phyloP scores from a whole-genome alignment of 441 rosid species.

The Adansonia grandidieri region DNA sequence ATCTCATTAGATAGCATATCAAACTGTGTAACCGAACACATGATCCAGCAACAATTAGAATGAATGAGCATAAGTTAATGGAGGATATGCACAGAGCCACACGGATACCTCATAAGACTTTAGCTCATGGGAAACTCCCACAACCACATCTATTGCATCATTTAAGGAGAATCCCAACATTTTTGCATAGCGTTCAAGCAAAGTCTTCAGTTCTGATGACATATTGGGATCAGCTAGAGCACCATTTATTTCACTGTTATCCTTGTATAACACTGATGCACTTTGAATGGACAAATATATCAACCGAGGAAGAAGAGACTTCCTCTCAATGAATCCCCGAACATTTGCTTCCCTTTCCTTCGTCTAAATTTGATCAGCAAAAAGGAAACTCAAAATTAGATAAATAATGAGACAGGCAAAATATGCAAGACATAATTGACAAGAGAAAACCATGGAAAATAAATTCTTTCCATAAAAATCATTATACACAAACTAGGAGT shows the following conservation, averaged over 20 bases:
- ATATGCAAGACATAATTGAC: conserved; percentile 10
- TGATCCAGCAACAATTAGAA: background rate
- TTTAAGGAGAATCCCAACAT: conserved; percentile 72
- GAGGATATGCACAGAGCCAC: conserved; percentile 20
- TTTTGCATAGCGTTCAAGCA: conserved; percentile 80
- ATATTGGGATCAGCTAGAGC: conserved; percentile 53
- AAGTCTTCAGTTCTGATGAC: conserved; percentile 59
- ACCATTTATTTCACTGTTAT: conserved; percentile 63
- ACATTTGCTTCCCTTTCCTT: conserved; percentile 70
- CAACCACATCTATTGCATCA: conserved; percentile 63
- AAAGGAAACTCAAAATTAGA: conserved; percentile 17
- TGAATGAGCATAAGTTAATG: background rate
- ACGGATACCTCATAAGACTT: conserved; percentile 61
- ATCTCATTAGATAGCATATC: conserved; percentile 2
- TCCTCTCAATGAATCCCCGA: conserved; percentile 62
- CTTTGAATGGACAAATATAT: conserved; percentile 79
- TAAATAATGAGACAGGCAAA: conserved; percentile 19
- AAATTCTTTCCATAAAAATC: conserved; percentile 10
- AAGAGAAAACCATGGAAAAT: conserved; percentile 8
- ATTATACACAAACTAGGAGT: background rate
- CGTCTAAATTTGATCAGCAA: conserved; percentile 46
- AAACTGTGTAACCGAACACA: background rate
- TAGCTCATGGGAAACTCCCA: conserved; percentile 63
- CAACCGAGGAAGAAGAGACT: conserved; percentile 88
- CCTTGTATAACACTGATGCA: conserved; percentile 62